A percentile compares a stretch with the other conserved stretches of the same genome.
Evolutionary conservation across 2,329 filamentous ascomycete genomes (phyloP).

Genomic region (Dissoconium aciculare): DNA sequence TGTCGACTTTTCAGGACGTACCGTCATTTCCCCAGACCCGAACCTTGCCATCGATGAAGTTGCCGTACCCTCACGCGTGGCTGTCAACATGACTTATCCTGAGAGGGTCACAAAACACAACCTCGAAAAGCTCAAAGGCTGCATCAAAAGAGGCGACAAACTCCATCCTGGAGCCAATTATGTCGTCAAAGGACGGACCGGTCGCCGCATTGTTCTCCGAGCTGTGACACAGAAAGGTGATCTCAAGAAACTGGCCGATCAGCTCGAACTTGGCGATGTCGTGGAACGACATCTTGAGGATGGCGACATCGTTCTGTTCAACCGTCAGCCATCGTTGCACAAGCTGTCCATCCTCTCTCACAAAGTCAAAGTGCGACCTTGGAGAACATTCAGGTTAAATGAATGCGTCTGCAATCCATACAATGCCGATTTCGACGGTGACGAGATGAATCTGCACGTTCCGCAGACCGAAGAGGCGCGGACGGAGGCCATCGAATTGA

Average conservation of each 20-base stretch:
- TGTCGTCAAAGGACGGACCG: constrained; percentile 55
- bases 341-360: constrained; percentile 98
- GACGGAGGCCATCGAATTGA: constrained; percentile 85
- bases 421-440: constrained; percentile 97
- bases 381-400: constrained; percentile 91
- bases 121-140: constrained; percentile 60
- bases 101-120: constrained; percentile 78
- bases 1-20: constrained; percentile 94
- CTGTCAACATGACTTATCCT: constrained; percentile 90
- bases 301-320: constrained; percentile 91
- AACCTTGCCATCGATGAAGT: constrained; percentile 90
- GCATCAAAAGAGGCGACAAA: constrained; percentile 59
- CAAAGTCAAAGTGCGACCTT: constrained; percentile 80
- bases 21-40: constrained; percentile 93
- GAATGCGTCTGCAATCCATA: constrained; percentile 97
- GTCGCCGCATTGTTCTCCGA: constrained; percentile 60
- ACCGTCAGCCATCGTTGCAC: constrained; percentile 91
- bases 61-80: constrained; percentile 79
- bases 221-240: constrained; percentile 32
- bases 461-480: constrained; percentile 94
- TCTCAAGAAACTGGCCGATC: constrained; percentile 53
- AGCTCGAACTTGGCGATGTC: constrained; percentile 67
- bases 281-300: constrained; percentile 93
- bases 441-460: constrained; percentile 98
- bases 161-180: constrained; percentile 81